Evolutionary conservation across 1,139 yeast genomes (phyloP).

Genomic region (Pneumocystis sp.): DNA sequence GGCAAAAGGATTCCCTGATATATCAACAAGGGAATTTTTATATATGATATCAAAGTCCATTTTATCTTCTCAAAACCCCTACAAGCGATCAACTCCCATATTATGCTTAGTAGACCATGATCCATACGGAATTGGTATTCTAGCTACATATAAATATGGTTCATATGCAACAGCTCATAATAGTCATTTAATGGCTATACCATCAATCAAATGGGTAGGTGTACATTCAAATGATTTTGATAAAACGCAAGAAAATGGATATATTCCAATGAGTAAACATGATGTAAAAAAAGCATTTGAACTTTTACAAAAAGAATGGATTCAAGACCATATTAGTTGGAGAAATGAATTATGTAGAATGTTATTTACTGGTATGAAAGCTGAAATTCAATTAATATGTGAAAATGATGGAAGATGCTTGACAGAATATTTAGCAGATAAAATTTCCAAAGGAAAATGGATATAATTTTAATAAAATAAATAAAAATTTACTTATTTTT

Average conservation of each 20-base stretch:
- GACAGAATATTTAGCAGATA: constrained; percentile 1
- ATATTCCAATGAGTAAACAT: background rate
- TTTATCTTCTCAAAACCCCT: constrained; percentile 1
- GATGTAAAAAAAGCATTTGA: background rate
- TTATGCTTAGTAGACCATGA: constrained; percentile 45
- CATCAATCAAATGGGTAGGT: constrained; percentile 23
- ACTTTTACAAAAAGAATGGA: background rate
- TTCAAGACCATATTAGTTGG: constrained; percentile 15
- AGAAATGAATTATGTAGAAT: constrained; percentile 41
- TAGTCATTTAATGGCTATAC: constrained; percentile 6
- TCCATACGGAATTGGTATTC: constrained; percentile 53
- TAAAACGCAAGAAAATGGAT: background rate
- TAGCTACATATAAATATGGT: constrained; percentile 30
- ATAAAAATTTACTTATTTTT: background rate
- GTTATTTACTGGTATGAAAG: constrained; percentile 37
- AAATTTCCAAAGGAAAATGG: background rate
- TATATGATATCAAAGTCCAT: constrained; percentile 22
- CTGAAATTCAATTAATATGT: constrained; percentile 40
- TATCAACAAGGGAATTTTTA: constrained; percentile 47
- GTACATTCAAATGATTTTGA: constrained; percentile 16
- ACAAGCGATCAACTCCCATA: constrained; percentile 33
- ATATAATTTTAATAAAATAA: background rate
- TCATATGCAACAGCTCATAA: constrained; percentile 16
- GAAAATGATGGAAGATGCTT: background rate
- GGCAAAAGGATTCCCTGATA: constrained; percentile 65